phyloP scores from a whole-genome alignment of 2,329 filamentous ascomycete species.

The Raffaelea deltoideospora region DNA sequence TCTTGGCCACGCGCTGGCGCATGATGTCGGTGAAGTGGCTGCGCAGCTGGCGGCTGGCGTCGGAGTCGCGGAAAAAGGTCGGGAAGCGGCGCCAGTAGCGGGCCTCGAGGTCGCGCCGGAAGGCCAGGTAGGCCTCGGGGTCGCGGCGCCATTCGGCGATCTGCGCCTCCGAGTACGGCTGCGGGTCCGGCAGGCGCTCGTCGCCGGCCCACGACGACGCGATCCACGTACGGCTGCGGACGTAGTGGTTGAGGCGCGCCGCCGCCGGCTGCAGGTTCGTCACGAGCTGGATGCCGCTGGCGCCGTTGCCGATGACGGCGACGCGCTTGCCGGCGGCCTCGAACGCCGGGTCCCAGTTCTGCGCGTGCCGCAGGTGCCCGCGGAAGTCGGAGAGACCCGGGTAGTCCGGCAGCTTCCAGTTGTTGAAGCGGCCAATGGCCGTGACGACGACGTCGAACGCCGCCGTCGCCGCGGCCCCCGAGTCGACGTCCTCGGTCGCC shows the following conservation, averaged over 20 bases:
- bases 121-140: constrained; percentile 43
- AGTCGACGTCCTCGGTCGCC: constrained; percentile 23
- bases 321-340: constrained; percentile 31
- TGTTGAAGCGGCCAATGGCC: constrained; percentile 46
- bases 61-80: constrained; percentile 36
- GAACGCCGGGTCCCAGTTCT: constrained; percentile 36
- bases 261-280: constrained; percentile 32
- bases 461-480: constrained; percentile 19
- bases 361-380: constrained; percentile 37
- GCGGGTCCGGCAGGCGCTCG: constrained; percentile 38
- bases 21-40: constrained; percentile 36
- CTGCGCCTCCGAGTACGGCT: constrained; percentile 37
- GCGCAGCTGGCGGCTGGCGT: constrained; percentile 30
- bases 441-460: constrained; percentile 47
- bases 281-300: constrained; percentile 35
- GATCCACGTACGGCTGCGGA: constrained; percentile 52
- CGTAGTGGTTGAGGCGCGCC: constrained; percentile 45
- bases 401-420: constrained; percentile 35
- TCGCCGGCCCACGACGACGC: constrained; percentile 44
- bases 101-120: constrained; percentile 40
- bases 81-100: constrained; percentile 47
- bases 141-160: constrained; percentile 41
- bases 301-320: constrained; percentile 39
- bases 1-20: constrained; percentile 33
- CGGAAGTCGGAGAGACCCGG: constrained; percentile 34